Evolutionary conservation across 495 filamentous ascomycete genomes (phyloP), one percentile per base, ranked within the genome.

Genomic region (Hypoxylon fuscum): DNA sequence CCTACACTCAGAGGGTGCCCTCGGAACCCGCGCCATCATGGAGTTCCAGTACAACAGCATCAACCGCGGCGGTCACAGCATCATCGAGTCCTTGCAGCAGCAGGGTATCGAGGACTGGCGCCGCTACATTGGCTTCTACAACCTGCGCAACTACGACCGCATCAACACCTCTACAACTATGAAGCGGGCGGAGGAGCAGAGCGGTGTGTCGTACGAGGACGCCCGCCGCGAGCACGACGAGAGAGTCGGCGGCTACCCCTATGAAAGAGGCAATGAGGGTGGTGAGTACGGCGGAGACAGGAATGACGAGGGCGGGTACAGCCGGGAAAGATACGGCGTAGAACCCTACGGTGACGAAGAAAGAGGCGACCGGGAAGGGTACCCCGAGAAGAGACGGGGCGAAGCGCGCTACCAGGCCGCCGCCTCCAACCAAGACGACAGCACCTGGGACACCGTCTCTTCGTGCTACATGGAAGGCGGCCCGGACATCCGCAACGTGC

Each of bases 1-100:
- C 68, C 75, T 98, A 37, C 79, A 88, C 43, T 86, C 85, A 10
- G 90, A 96, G 12, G 88, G 86, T 5, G 87, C 88, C 37, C 84
- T 97, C 2, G 90, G 91, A 6, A 97, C 94, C 9, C 83, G 94
- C 1, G 93, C 93, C 0, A 97, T 98, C 72, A 97, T 98, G 92
- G 92, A 97, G 72, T 97, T 90, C 77, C 91, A 94, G 70, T 94
- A 97, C 74, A 82, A 89, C 69, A 88, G 85, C 40, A 97, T 98
- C 77, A 93, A 79, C 69, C 86, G 95, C n/a, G 91, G 91, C 27
- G 92, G 91, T 2, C 78, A 89, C 74, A 92, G 88, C 64, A 97
- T 97, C 60, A 88, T 96, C 77, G 92, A 96, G 74, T 71, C 80
- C 17, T 83, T 96, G 52, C 80, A 82, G 45, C 85, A 85, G 60